Evolutionary conservation across 2,329 filamentous ascomycete genomes (phyloP).

Genomic region (Pseudopyrenochaeta lycopersici): DNA sequence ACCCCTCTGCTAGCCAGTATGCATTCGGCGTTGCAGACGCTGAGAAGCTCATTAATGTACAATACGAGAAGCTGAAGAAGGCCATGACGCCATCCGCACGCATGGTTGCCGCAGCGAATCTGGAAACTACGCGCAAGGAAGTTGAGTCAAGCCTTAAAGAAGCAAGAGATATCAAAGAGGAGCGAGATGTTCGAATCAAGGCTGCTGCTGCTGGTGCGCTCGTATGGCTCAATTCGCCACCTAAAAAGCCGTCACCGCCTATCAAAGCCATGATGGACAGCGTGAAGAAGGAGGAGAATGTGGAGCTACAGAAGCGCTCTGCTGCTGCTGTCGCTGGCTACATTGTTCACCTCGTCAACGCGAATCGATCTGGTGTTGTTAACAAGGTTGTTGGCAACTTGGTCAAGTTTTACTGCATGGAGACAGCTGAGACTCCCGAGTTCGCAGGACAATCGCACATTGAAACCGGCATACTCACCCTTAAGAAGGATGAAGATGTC

Average conservation of each 20-base stretch:
- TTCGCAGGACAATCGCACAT: slow-evolving; percentile 84
- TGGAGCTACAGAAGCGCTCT: slow-evolving; percentile 86
- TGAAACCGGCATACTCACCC: slow-evolving; percentile 83
- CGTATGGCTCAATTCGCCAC: slow-evolving; percentile 84
- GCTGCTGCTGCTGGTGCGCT: slow-evolving; percentile 87
- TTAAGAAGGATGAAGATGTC: slow-evolving; percentile 96
- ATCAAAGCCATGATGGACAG: slow-evolving; percentile 99
- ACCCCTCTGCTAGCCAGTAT: slow-evolving; percentile 87
- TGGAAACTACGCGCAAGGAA: slow-evolving; percentile 78
- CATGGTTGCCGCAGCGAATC: slow-evolving; percentile 79
- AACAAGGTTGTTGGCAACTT: slow-evolving; percentile 96
- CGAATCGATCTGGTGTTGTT: slow-evolving; percentile 82
- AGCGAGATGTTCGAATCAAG: slow-evolving; percentile 84
- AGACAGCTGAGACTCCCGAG: slow-evolving; percentile 96
- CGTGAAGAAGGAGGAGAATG: slow-evolving; percentile 92
- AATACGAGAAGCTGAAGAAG: slow-evolving; percentile 90
- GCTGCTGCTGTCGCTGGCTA: slow-evolving; percentile 84
- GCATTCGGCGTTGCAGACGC: slow-evolving; percentile 90
- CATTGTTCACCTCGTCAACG: slow-evolving; percentile 84
- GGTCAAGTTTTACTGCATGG: slow-evolving; percentile 96
- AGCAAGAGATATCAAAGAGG: slow-evolving; percentile 78
- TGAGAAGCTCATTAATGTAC: slow-evolving; percentile 83
- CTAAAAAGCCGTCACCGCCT: slow-evolving; percentile 90
- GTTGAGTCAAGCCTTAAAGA: slow-evolving; percentile 79
- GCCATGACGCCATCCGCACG: slow-evolving; percentile 87